Evolutionary conservation across 352 stramenopile species (phyloP).

Genomic region (Globisporangium acanthophoron): DNA sequence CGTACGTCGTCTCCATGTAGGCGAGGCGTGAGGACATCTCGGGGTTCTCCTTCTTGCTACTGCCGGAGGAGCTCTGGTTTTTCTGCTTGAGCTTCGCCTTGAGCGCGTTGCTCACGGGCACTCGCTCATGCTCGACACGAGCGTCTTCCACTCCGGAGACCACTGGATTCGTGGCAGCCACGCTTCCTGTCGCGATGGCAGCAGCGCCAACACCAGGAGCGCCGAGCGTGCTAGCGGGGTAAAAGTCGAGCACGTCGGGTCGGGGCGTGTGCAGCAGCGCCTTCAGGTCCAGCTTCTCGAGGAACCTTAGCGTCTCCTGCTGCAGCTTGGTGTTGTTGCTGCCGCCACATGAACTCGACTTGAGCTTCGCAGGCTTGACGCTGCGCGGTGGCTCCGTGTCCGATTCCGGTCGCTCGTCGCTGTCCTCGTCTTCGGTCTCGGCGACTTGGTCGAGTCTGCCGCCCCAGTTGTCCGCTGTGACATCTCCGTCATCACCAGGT

Average conservation of each 20-base stretch:
- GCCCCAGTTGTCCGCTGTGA: conserved; percentile 5
- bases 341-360: conserved; percentile 6
- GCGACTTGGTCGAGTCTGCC: conserved; percentile 4
- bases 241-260: conserved; percentile 47
- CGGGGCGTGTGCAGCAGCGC: conserved; percentile 50
- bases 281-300: conserved; percentile 62
- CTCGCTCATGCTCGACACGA: conserved; percentile 4
- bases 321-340: conserved; percentile 19
- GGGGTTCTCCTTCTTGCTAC: not conserved
- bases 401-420: conserved; percentile 1
- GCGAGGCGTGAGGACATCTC: conserved; percentile 26
- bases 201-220: not conserved
- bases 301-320: conserved; percentile 43
- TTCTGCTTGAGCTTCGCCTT: not conserved
- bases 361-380: not conserved
- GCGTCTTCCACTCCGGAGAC: not conserved
- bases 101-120: too few relatives aligned
- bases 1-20: conserved; percentile 63
- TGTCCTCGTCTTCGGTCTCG: conserved; percentile 24
- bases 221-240: conserved; percentile 13
- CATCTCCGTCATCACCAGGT: conserved; percentile 5
- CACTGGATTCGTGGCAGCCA: not conserved
- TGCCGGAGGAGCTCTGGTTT: not conserved
- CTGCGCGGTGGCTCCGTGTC: not conserved
- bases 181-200: not conserved